Base-by-base conservation (phyloP, 179 eudicot species). In the Beta corolliflora region DNA sequence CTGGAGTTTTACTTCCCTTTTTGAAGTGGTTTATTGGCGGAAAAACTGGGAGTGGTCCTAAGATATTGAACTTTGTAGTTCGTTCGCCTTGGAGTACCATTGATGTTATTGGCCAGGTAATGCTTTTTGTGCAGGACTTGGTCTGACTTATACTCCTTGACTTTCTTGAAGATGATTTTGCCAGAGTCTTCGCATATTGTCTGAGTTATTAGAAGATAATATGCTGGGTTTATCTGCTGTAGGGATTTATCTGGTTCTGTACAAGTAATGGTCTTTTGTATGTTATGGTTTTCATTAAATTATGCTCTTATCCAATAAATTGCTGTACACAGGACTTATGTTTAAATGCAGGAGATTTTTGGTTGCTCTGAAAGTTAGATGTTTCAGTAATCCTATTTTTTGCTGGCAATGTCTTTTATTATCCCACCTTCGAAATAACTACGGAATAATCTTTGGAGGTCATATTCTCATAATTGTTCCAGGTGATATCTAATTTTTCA, bases 31-130 rank as follows among this genome's bases (percentile, higher is more conserved):
- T 93, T 84, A 93, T 95, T 85, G 98, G 99, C 66, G 89, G 92
- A 80, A 88, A 87, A 71, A 80, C 86, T 77, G 88, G 94, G 53
- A 92, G 88, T 77, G 93, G 92, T 83, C 89, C 87, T 53, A 92
- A 81, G 83, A 80, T 92, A 88, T 89, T 95, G 15, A 93, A 95
- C 77, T 83, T 70, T 84, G 75, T 94, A 54, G 98, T 95, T 45
- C 93, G 92, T 15, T 95, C 98, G 48, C 98, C 97, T 64, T 95
- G 98, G 98, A 88, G 87, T 79, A 92, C 99, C 19, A 83, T 95
- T 87, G 97, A 95, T 79, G 66, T 89, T 18, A 73, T 92, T 82
- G 91, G 95, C 82, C 93, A 95, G 98, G 98, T 95, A 85, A 87
- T 85, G 58, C 29, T 78, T 55, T 66, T 16, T 77, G 15, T 52